Conservation (phyloP, 2,329 filamentous ascomycete species). For the Aspergillus viridinutans region DNA sequence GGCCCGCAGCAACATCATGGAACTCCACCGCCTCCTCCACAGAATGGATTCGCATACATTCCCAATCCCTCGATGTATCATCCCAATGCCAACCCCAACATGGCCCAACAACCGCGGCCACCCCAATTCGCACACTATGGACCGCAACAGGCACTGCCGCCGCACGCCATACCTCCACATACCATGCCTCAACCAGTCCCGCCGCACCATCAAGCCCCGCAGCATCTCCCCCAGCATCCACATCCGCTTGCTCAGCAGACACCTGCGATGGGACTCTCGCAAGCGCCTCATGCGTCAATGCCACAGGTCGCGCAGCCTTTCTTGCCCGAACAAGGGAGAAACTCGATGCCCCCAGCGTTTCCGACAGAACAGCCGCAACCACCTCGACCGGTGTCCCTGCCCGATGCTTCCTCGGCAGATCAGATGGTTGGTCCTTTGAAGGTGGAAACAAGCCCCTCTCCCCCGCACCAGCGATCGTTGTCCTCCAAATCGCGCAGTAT, state of each 20-base stretch:
- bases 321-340: conserved; percentile 70
- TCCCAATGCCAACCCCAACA: conserved; percentile 50
- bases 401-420: conserved; percentile 53
- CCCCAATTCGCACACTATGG: conserved; percentile 38
- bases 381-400: conserved; percentile 59
- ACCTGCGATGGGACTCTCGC: conserved; percentile 27
- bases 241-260: conserved; percentile 24
- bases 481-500: conserved; percentile 78
- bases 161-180: conserved; percentile 19
- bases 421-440: conserved; percentile 43
- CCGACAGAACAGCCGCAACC: conserved; percentile 55
- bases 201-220: conserved; percentile 33
- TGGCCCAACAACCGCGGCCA: conserved; percentile 46
- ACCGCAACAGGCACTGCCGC: conserved; percentile 23
- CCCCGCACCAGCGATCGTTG: conserved; percentile 58
- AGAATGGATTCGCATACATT: conserved; percentile 77
- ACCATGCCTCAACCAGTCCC: conserved; percentile 39
- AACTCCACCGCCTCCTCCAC: conserved; percentile 52
- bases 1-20: conserved; percentile 60
- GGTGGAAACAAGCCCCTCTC: conserved; percentile 42
- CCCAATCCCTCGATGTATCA: conserved; percentile 83
- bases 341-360: conserved; percentile 69
- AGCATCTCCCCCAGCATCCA: conserved; percentile 38
- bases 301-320: conserved; percentile 63
- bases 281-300: conserved; percentile 37